Evolutionary conservation across 2,329 filamentous ascomycete genomes (phyloP).

Genomic region (Ophiostoma ips): DNA sequence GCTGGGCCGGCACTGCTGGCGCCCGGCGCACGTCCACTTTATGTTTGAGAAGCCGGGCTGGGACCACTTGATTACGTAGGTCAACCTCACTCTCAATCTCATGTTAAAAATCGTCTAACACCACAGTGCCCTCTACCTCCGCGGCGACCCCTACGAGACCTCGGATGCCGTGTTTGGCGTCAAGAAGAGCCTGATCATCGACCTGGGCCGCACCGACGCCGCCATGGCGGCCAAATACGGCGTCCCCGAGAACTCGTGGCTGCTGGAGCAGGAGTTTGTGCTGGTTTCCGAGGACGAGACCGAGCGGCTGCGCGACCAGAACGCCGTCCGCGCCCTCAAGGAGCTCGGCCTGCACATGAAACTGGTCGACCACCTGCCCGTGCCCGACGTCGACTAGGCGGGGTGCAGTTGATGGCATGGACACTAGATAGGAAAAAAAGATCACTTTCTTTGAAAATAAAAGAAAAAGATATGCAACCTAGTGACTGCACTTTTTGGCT

Average conservation of each 20-base stretch:
- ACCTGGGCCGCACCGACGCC: constrained; percentile 36
- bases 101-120: too few relatives aligned
- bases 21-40: constrained; percentile 73
- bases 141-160: constrained; percentile 67
- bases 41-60: constrained; percentile 74
- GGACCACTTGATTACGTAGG: constrained; percentile 72
- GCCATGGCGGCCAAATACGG: constrained; percentile 46
- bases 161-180: constrained; percentile 80
- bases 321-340: constrained; percentile 51
- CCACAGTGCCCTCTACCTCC: constrained; percentile 59
- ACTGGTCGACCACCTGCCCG: constrained; percentile 61
- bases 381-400: constrained; percentile 47
- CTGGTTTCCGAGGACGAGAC: constrained; percentile 60
- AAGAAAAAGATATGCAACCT: not conserved
- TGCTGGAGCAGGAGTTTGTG: constrained; percentile 64
- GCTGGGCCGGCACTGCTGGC: constrained; percentile 60
- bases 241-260: constrained; percentile 46
- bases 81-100: too few relatives aligned
- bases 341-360: constrained; percentile 55
- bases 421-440: too few relatives aligned
- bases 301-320: constrained; percentile 46
- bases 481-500: constrained; percentile 7
- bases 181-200: constrained; percentile 64
- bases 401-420: too few relatives aligned
- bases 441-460: too few relatives aligned